Evolutionary conservation across 139 green algal genomes (phyloP), one percentile per base, ranked within the genome.

Genomic region (Trebouxia sp.): DNA sequence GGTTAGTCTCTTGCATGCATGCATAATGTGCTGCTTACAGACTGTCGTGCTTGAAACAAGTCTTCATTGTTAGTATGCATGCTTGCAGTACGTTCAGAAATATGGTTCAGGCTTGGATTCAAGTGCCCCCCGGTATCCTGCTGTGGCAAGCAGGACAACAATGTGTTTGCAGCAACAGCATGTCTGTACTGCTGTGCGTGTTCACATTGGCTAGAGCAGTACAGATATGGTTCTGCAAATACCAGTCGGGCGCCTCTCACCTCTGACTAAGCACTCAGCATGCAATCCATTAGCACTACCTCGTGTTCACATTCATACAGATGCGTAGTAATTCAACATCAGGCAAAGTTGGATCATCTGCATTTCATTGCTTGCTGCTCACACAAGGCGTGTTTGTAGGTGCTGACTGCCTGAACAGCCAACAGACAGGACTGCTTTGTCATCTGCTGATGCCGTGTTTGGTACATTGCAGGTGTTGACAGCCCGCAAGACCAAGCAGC

Each of bases 401-500:
- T 58, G 50, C 2, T 1, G 2, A 22, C 50, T 3, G 22, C 50
- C 4, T 17, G 20, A 58, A 9, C 2, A 3, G 26, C 50, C 26
- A 22, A 3, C 26, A 2, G 2, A 17, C 26, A 58, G 50, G 20
- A 28, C 3, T 22, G 2, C 50, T 58, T 3, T 17, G 4, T 58
- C 26, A 22, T 22, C 50, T 58, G n/a, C n/a, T n/a, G n/a, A n/a
- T n/a, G n/a, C n/a, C n/a, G n/a, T n/a, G n/a, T n/a, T n/a, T n/a
- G n/a, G n/a, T n/a, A n/a, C n/a, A n/a, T n/a, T 77, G 26, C 69
- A 77, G 69, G 69, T 77, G 22, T 26, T 77, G 41, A 77, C 69
- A 53, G 69, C 69, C 22, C 41, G 69, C 39, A 77, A 77, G 41
- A 77, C 6, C 24, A 77, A 55, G 35, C 30, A 41, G 15, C 58